A percentile compares a stretch with the other conserved stretches of the same genome.
Evolutionary conservation across 2,329 filamentous ascomycete species (phyloP).

Genomic region (Sarocladium kiliense): DNA sequence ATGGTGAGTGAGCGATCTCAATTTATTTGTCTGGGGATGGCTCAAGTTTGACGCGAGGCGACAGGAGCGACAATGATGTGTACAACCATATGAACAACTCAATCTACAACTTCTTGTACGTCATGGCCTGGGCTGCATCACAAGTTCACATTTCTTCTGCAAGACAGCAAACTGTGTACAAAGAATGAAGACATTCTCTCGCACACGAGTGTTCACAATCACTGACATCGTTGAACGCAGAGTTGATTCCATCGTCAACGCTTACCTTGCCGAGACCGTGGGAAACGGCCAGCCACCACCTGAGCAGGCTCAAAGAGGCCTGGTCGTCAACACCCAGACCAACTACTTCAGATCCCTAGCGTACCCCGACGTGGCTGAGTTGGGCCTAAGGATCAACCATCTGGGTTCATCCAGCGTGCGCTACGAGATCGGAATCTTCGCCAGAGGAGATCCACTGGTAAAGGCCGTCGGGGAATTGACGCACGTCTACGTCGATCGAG

Average conservation of each 20-base stretch:
- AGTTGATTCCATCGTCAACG: conserved; percentile 7
- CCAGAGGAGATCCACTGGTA: background rate
- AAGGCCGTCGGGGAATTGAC: conserved; percentile 37
- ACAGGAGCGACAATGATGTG: conserved; percentile 80
- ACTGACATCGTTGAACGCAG: too few species aligned
- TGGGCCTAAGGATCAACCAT: background rate
- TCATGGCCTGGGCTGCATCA: too few species aligned
- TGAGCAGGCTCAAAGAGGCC: background rate
- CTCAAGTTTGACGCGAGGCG: background rate
- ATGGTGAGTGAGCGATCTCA: conserved; percentile 54
- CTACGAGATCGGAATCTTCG: conserved; percentile 3
- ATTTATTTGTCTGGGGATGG: conserved; percentile 13
- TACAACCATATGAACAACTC: conserved; percentile 83
- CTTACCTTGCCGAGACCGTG: background rate
- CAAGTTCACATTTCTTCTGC: too few species aligned
- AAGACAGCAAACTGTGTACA: too few species aligned
- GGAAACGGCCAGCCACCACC: background rate
- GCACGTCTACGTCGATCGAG: conserved; percentile 11
- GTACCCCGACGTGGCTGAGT: conserved; percentile 5
- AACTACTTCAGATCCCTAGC: conserved; percentile 6
- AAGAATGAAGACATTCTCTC: too few species aligned
- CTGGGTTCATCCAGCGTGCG: background rate
- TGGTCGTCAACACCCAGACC: conserved; percentile 4
- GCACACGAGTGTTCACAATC: too few species aligned
- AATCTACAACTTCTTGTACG: conserved; percentile 65